Conservation (phyloP, 148 eudicot genomes). For the Persicaria maculosa region DNA sequence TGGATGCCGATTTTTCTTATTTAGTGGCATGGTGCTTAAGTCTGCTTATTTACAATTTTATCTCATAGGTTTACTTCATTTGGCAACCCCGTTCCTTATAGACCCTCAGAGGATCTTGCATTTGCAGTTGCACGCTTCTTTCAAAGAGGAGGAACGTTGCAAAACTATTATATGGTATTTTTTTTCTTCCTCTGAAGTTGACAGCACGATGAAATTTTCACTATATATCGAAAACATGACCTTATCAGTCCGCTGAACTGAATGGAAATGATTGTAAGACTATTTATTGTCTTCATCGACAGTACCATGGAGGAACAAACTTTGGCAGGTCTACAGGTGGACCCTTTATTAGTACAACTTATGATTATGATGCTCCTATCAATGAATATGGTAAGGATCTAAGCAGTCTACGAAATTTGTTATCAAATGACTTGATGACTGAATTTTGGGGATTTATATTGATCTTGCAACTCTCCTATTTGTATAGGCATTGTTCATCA, state of each 20-base stretch:
- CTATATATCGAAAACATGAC: too few relatives aligned
- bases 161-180: conserved; percentile 90
- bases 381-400: conserved; percentile 82
- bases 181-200: too few relatives aligned
- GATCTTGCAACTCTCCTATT: background rate
- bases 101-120: conserved; percentile 90
- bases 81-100: conserved; percentile 64
- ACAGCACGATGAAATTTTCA: too few relatives aligned
- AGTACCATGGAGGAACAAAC: conserved; percentile 99
- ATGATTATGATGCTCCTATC: conserved; percentile 96
- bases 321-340: conserved; percentile 83
- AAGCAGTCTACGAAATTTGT: background rate
- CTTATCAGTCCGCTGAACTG: background rate
- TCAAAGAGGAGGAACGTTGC: conserved; percentile 94
- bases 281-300: conserved; percentile 17
- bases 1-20: background rate
- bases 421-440: background rate
- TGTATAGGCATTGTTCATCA: conserved; percentile 53
- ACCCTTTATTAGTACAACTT: conserved; percentile 77
- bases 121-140: conserved; percentile 90
- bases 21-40: background rate
- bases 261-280: background rate
- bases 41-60: background rate
- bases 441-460: background rate
- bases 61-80: conserved; percentile 56